Evolutionary conservation across 2,329 filamentous ascomycete genomes (phyloP).

Genomic region (Apiospora sp.): DNA sequence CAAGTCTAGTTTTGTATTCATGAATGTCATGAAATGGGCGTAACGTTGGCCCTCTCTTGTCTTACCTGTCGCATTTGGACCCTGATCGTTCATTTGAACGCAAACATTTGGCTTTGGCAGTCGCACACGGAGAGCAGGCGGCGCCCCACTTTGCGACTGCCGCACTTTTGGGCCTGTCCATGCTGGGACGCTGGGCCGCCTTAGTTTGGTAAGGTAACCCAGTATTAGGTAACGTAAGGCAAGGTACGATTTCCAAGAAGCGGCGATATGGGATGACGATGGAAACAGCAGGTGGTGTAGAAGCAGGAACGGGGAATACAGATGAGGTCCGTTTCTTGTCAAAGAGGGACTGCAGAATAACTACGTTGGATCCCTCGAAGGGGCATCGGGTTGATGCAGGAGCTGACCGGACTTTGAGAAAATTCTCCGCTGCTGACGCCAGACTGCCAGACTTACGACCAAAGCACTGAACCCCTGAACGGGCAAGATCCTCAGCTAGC

Average conservation of each 20-base stretch:
- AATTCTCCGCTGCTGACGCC: slow-evolving; percentile 1
- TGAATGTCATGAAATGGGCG: neutral
- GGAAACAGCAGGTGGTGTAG: neutral
- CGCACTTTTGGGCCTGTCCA: slow-evolving; percentile 37
- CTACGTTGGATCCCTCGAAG: neutral
- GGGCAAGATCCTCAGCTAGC: too few species aligned
- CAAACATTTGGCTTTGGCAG: slow-evolving; percentile 59
- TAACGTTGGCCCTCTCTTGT: neutral
- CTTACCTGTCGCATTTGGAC: slow-evolving; percentile 53
- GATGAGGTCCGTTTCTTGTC: slow-evolving; percentile 29
- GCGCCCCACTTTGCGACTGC: slow-evolving; percentile 54
- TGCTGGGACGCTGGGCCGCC: slow-evolving; percentile 23
- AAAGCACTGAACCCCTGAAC: neutral
- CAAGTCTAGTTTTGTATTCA: neutral
- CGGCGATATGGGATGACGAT: neutral
- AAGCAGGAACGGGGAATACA: slow-evolving; percentile 30
- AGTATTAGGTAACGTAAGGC: neutral
- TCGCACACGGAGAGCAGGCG: slow-evolving; percentile 57
- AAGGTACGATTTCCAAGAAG: neutral
- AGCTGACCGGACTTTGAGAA: neutral
- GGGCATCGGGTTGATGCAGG: neutral
- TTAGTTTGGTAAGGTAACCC: neutral
- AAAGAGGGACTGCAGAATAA: neutral
- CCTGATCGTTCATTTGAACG: slow-evolving; percentile 47
- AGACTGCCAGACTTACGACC: neutral